Percentiles rank a stretch among this genome's conserved stretches.
Evolutionary conservation across 116 monocot genomes (phyloP).

Genomic region (Papilionanthe hybrid): DNA sequence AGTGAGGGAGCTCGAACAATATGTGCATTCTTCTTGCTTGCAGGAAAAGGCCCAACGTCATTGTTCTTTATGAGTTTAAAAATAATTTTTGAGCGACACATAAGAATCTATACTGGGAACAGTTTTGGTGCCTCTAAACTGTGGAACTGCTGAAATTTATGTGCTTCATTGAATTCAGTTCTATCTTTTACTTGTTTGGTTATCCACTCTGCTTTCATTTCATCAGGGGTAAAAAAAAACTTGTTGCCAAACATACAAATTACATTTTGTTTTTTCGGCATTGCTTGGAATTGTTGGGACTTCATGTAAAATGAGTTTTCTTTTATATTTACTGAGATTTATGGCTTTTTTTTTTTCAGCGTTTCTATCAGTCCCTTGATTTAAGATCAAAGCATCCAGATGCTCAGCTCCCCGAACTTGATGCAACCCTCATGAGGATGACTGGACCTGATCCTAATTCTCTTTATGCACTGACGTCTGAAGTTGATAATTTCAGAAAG

Average conservation of each 20-base stretch:
- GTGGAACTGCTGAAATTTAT: background rate
- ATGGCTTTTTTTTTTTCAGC: conserved; percentile 25
- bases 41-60: no score
- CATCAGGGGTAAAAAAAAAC: background rate
- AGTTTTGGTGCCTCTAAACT: background rate
- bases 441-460: conserved; percentile 60
- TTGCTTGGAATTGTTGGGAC: background rate
- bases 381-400: conserved; percentile 72
- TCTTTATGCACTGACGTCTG: conserved; percentile 28
- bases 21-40: background rate
- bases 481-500: conserved; percentile 44
- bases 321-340: background rate
- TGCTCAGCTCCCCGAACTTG: conserved; percentile 57
- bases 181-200: background rate
- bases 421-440: conserved; percentile 51
- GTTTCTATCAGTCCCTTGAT: conserved; percentile 75
- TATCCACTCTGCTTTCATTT: background rate
- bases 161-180: background rate
- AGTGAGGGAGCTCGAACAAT: background rate
- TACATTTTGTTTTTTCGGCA: background rate
- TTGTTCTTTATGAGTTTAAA: no score
- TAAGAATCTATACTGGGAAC: background rate
- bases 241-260: background rate
- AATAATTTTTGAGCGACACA: background rate
- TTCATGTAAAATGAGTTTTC: background rate